Conservation (phyloP, 306 rosid genomes). For the Cotoneaster glaucophyllus region DNA sequence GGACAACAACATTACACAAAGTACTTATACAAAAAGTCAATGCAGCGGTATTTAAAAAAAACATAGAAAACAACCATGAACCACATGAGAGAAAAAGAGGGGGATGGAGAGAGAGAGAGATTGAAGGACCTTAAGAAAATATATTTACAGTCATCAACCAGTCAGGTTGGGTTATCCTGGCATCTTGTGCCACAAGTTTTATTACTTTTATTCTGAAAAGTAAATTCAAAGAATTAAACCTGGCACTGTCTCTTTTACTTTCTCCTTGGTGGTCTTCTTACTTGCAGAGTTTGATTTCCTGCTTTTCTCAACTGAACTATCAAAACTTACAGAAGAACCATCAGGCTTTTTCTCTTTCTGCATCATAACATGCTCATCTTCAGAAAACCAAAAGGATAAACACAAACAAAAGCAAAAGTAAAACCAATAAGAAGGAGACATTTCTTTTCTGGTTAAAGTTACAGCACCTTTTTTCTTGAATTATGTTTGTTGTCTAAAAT, state of each 20-base stretch:
- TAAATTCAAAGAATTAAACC: slow-evolving; percentile 28
- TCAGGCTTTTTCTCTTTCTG: slow-evolving; percentile 41
- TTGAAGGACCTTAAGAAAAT: not conserved
- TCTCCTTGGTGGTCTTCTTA: slow-evolving; percentile 28
- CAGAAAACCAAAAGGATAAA: not conserved
- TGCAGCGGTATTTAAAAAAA: not conserved
- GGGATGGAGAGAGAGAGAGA: not conserved
- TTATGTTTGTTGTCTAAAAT: not conserved
- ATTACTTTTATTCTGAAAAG: not conserved
- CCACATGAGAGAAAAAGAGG: not conserved
- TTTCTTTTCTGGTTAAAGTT: not conserved
- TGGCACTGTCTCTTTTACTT: slow-evolving; percentile 20
- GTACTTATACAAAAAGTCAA: not conserved
- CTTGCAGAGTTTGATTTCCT: slow-evolving; percentile 16
- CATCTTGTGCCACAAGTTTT: not conserved
- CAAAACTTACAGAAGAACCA: not conserved
- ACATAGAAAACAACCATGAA: not conserved
- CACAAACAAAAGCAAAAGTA: not conserved
- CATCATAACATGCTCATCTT: slow-evolving; percentile 23
- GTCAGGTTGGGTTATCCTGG: not conserved
- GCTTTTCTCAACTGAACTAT: slow-evolving; percentile 20
- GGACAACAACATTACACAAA: not conserved
- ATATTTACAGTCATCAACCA: not conserved
- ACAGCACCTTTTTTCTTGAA: not conserved
- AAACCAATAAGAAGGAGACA: not conserved